These are phyloP conservation scores for Saturnispora besseyi DNA, from an alignment of 805 yeast genomes.

Conservation along the genomic window DNA sequence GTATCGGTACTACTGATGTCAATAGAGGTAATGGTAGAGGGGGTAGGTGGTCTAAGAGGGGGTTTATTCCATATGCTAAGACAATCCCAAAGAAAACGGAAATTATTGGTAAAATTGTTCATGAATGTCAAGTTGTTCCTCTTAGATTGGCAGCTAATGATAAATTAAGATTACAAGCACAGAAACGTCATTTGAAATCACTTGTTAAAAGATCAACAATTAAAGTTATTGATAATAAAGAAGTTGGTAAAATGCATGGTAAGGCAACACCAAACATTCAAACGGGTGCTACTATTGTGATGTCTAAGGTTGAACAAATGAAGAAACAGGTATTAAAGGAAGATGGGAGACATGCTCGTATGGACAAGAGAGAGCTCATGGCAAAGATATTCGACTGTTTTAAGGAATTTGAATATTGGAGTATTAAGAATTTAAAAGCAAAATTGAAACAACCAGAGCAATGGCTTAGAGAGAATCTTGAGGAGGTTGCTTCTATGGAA, in stretches of 20 bases:
- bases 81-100: conserved; percentile 86
- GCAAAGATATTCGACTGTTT: conserved; percentile 82
- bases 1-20: conserved; percentile 24
- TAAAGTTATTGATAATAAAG: conserved; percentile 48
- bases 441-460: conserved; percentile 93
- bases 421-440: conserved; percentile 86
- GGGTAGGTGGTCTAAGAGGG: conserved; percentile 6
- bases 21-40: conserved; percentile 5
- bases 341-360: conserved; percentile 86
- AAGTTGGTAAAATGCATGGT: conserved; percentile 83
- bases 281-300: conserved; percentile 56
- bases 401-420: conserved; percentile 95
- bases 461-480: conserved; percentile 83
- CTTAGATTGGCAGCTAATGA: conserved; percentile 66
- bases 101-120: conserved; percentile 77
- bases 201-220: conserved; percentile 38
- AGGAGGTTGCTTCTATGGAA: conserved; percentile 78
- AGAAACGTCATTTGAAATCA: conserved; percentile 22
- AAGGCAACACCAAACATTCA: conserved; percentile 78
- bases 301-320: conserved; percentile 47
- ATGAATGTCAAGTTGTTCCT: conserved; percentile 87
- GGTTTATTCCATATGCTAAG: conserved; percentile 67
- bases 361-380: conserved; percentile 86
- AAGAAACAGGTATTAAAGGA: conserved; percentile 45
- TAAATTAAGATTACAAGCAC: conserved; percentile 44